These are phyloP conservation scores for Dictyostelium firmibasis DNA, from an alignment of 78 protist genomes.

Conservation along the genomic window DNA sequence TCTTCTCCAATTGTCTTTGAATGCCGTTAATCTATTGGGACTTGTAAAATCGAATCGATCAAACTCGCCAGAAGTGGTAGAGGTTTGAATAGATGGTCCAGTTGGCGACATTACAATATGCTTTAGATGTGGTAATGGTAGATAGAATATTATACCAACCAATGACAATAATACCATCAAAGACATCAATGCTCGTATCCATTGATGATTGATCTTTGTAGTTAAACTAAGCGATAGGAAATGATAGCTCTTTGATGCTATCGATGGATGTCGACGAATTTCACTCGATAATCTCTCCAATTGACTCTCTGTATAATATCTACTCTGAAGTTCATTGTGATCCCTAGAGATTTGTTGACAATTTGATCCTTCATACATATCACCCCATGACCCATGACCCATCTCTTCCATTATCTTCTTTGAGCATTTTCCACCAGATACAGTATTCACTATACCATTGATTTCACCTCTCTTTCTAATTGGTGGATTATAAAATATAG, in stretches of 20 bases:
- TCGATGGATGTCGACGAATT: constrained; percentile 42
- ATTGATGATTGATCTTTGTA: constrained; percentile 31
- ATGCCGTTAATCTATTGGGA: neutral
- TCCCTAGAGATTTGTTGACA: neutral
- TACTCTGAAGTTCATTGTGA: neutral
- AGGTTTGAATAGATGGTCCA: neutral
- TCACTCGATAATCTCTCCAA: constrained; percentile 35
- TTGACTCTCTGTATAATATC: constrained; percentile 1
- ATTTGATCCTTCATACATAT: neutral
- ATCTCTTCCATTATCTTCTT: neutral
- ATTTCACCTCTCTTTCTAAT: neutral
- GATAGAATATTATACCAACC: neutral
- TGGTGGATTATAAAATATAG: constrained; percentile 23
- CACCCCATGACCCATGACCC: neutral
- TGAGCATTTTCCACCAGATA: neutral
- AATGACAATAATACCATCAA: neutral
- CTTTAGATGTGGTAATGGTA: constrained; percentile 16
- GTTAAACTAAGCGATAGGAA: constrained; percentile 12
- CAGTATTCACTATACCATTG: neutral
- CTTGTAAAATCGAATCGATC: neutral
- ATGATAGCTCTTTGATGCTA: constrained; percentile 30
- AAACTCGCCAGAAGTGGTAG: neutral
- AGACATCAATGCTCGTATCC: neutral
- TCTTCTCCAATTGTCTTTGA: constrained; percentile 61
- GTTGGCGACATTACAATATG: neutral